A percentile compares a stretch with the other conserved stretches of the same genome.
These are phyloP conservation scores for Beta corolliflora DNA, from an alignment of 179 eudicot genomes.

Conservation along the genomic window DNA sequence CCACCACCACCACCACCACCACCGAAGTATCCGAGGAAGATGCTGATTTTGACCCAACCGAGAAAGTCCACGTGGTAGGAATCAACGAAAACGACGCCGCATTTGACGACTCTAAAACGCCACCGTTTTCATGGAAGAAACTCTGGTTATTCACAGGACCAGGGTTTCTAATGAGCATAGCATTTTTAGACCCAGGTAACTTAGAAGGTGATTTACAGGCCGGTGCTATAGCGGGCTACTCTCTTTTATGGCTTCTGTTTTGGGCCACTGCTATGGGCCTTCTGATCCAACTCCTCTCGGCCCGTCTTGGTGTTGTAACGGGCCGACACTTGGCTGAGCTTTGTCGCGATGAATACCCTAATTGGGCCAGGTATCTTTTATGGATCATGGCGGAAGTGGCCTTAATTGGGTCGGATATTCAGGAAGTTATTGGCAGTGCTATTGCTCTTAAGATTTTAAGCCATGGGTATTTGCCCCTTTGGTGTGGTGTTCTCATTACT, in stretches of 20 bases:
- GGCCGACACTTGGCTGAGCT: slow-evolving; percentile 67
- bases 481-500: slow-evolving; percentile 92
- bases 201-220: slow-evolving; percentile 87
- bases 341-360: slow-evolving; percentile 79
- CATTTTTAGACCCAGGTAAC: slow-evolving; percentile 88
- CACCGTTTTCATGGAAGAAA: slow-evolving; percentile 83
- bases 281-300: slow-evolving; percentile 68
- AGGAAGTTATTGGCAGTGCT: slow-evolving; percentile 98
- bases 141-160: slow-evolving; percentile 93
- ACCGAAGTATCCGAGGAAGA: slow-evolving; percentile 21
- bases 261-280: slow-evolving; percentile 93
- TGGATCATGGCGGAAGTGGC: slow-evolving; percentile 99
- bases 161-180: slow-evolving; percentile 86
- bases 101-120: slow-evolving; percentile 32
- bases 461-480: slow-evolving; percentile 78
- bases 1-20: background rate
- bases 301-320: slow-evolving; percentile 72
- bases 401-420: slow-evolving; percentile 88
- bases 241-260: slow-evolving; percentile 73
- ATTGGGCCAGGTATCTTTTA: slow-evolving; percentile 60
- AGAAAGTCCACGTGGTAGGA: slow-evolving; percentile 59
- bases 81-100: slow-evolving; percentile 15
- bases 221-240: slow-evolving; percentile 87
- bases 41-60: slow-evolving; percentile 43
- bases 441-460: slow-evolving; percentile 88